Base-by-base conservation (phyloP, 148 eudicot genomes). In the Vaccinium vitisidaea region DNA sequence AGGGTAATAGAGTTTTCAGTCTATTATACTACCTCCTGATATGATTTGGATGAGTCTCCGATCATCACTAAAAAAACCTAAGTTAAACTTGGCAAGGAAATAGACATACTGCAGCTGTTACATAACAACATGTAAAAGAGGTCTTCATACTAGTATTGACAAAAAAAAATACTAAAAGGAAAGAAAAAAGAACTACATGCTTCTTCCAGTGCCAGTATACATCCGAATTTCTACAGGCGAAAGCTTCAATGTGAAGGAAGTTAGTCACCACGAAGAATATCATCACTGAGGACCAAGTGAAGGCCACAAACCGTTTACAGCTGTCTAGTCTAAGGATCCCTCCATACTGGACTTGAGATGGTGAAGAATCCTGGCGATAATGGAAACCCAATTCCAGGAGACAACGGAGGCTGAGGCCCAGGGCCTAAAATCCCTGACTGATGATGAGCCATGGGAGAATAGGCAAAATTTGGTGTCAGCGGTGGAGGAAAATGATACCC, bases 301-400 rank as follows among this genome's bases (percentile, higher is more conserved):
- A 48, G 79, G 63, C 27, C 75, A 77, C 86, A 77, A 55, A 73
- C 39, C 75, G 27, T 82, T 46, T 52, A 82, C 81, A 70, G 70
- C 84, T 80, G 27, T 77, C 82, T 61, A 78, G 7, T 65, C 89
- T 88, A 92, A n/a, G 87, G 90, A 83, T 88, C 93, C 90, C 95
- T 95, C 98, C 98, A 95, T 84, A 94, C 91, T 56, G 98, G 98
- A 86, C 98, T 95, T 83, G 91, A 81, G 3, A 95, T 13, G 8
- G 94, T 91, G 84, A 93, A 94, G 85, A 92, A 94, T 2, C 95
- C 94, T 1, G 96, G 96, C 15, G 96, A 93, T 30, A 84, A 75
- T 25, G 98, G 98, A 88, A 92, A 95, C 5, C 83, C 89, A 83
- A 84, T 82, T 84, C 97, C 97, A 83, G 97, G 98, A 73, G 98